These are phyloP conservation scores for Penicillium sp. DNA, from an alignment of 2,329 filamentous ascomycete species.

Conservation along the genomic window DNA sequence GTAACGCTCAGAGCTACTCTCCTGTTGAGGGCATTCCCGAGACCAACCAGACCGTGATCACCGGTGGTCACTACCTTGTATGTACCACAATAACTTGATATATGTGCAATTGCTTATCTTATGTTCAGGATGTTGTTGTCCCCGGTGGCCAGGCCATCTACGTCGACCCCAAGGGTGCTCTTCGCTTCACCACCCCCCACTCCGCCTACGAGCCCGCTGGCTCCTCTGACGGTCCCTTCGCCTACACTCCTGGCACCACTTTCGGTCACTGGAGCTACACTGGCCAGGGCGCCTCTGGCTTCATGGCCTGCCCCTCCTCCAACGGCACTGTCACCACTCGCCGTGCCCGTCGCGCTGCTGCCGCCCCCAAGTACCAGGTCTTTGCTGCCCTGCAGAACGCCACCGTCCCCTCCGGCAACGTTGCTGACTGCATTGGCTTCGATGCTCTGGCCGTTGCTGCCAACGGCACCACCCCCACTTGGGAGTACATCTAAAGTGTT, in stretches of 20 bases:
- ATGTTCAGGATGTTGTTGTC: conserved; percentile 50
- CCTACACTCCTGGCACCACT: conserved; percentile 29
- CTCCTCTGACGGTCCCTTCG: conserved; percentile 54
- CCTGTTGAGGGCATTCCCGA: conserved; percentile 38
- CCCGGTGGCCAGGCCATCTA: conserved; percentile 65
- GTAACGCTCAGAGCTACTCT: conserved; percentile 50
- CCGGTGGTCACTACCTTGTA: conserved; percentile 40
- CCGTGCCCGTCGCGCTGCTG: conserved; percentile 11
- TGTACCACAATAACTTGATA: conserved; percentile 1
- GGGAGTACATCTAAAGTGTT: conserved; percentile 40
- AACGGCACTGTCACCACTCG: conserved; percentile 9
- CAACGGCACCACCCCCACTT: conserved; percentile 28
- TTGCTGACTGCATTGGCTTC: conserved; percentile 41
- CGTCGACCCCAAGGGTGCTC: conserved; percentile 53
- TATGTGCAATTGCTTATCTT: conserved; percentile 19
- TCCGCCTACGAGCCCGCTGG: conserved; percentile 54
- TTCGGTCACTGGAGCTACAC: conserved; percentile 31
- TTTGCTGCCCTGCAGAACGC: conserved; percentile 41
- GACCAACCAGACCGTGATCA: conserved; percentile 51
- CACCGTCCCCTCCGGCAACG: conserved; percentile 39
- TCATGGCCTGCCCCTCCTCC: conserved; percentile 45
- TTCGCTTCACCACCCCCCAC: conserved; percentile 60
- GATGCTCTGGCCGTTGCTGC: conserved; percentile 32
- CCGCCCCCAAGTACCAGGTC: conserved; percentile 37
- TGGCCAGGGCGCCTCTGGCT: conserved; percentile 36